Conservation (phyloP, 139 green algal genomes). For the Coelastrella sp. region DNA sequence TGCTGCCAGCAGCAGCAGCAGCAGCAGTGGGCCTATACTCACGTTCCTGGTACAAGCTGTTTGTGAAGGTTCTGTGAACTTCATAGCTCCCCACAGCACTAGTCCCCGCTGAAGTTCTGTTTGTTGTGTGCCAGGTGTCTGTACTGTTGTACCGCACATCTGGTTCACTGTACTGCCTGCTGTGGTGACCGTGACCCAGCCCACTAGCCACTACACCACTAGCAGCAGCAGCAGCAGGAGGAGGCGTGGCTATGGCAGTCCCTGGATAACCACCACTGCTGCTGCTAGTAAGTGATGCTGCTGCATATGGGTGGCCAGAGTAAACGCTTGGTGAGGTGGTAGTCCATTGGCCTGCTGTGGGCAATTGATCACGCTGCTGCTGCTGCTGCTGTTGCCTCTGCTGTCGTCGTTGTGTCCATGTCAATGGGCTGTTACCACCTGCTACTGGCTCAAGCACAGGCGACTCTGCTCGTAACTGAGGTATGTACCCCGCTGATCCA, state of each 20-base stretch:
- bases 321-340: too few species aligned
- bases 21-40: not conserved
- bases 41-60: not conserved
- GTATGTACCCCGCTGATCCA: not conserved
- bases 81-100: not conserved
- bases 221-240: not conserved
- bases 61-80: not conserved
- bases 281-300: not conserved
- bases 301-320: not conserved
- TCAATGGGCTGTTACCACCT: conserved; percentile 25
- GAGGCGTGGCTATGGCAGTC: too few species aligned
- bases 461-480: not conserved
- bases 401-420: conserved; percentile 25
- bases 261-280: not conserved
- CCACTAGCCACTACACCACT: not conserved
- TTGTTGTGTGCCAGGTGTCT: not conserved
- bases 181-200: too few species aligned
- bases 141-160: not conserved
- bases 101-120: not conserved
- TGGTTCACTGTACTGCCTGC: not conserved
- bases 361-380: not conserved
- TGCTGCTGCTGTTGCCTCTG: conserved; percentile 17
- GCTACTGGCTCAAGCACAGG: conserved; percentile 2
- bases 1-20: not conserved
- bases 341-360: not conserved